Percentiles rank a stretch among this genome's conserved stretches.
phyloP scores from a whole-genome alignment of 2,329 filamentous ascomycete genomes.

The Colletotrichum navitas region DNA sequence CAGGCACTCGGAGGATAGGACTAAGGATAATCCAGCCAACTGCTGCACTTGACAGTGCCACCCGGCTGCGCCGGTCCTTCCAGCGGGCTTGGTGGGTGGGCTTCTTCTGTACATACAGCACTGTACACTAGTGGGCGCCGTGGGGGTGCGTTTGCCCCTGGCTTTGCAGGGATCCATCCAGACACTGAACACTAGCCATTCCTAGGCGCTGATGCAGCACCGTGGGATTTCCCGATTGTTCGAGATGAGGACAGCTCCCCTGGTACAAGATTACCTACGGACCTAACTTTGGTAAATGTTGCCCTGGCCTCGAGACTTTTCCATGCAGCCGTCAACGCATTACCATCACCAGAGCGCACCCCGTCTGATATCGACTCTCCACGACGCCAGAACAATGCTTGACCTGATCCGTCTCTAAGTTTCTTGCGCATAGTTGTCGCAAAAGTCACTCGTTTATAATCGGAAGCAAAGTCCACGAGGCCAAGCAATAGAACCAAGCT shows the following conservation, averaged over 20 bases:
- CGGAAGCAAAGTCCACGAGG: not conserved
- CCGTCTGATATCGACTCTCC: slow-evolving; percentile 36
- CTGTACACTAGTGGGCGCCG: slow-evolving; percentile 22
- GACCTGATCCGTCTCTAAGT: slow-evolving; percentile 25
- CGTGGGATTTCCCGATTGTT: slow-evolving; percentile 39
- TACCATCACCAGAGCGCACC: slow-evolving; percentile 31
- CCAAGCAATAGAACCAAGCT: not conserved
- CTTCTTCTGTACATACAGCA: not conserved
- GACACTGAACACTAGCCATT: slow-evolving; percentile 37
- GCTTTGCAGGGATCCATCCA: slow-evolving; percentile 32
- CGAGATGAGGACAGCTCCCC: slow-evolving; percentile 38
- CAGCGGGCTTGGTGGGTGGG: slow-evolving; percentile 20
- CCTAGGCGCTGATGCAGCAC: slow-evolving; percentile 36
- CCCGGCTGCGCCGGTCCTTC: slow-evolving; percentile 7
- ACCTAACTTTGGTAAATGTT: slow-evolving; percentile 21
- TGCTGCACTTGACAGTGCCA: slow-evolving; percentile 1
- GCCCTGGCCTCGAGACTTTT: slow-evolving; percentile 30
- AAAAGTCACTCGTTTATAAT: slow-evolving; percentile 38
- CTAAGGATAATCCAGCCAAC: slow-evolving; percentile 30
- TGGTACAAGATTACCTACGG: slow-evolving; percentile 25
- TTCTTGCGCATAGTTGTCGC: slow-evolving; percentile 38
- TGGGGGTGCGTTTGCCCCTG: slow-evolving; percentile 36
- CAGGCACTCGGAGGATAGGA: slow-evolving; percentile 15
- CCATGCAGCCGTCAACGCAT: slow-evolving; percentile 9
- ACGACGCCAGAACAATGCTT: slow-evolving; percentile 37